Conservation (phyloP, 2,329 filamentous ascomycete species). For the Beauveria australis region DNA sequence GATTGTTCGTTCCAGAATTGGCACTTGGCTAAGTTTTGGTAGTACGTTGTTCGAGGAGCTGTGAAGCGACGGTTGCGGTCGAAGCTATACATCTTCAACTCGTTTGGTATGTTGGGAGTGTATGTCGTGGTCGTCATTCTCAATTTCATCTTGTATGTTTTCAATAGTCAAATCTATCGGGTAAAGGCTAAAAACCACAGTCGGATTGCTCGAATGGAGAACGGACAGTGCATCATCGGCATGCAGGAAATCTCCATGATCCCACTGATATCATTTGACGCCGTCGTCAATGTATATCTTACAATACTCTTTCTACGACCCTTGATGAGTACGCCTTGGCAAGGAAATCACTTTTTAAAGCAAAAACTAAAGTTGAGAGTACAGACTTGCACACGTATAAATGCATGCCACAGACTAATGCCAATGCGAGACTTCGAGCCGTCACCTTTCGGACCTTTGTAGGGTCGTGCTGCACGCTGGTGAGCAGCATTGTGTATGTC, state of each 20-base stretch:
- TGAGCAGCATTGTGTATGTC: conserved; percentile 48
- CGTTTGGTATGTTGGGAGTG: conserved; percentile 44
- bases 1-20: background rate
- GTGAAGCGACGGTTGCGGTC: conserved; percentile 45
- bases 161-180: background rate
- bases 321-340: conserved; percentile 35
- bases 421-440: conserved; percentile 36
- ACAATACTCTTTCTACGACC: conserved; percentile 57
- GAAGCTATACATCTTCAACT: conserved; percentile 53
- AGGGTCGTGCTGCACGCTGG: conserved; percentile 47
- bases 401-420: conserved; percentile 32
- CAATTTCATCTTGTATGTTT: conserved; percentile 52
- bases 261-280: conserved; percentile 52
- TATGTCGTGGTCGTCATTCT: conserved; percentile 42
- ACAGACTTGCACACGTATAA: conserved; percentile 48
- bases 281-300: conserved; percentile 54
- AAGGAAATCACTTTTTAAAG: background rate
- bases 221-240: conserved; percentile 53
- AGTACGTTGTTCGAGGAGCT: conserved; percentile 51
- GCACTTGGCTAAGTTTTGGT: conserved; percentile 9
- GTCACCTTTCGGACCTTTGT: conserved; percentile 52
- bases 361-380: background rate
- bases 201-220: conserved; percentile 47
- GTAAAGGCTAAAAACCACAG: conserved; percentile 21
- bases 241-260: conserved; percentile 52